Percentiles rank a stretch among this genome's conserved stretches.
These are phyloP conservation scores for Nothophoma quercina DNA, from an alignment of 2,329 filamentous ascomycete species.

Conservation along the genomic window DNA sequence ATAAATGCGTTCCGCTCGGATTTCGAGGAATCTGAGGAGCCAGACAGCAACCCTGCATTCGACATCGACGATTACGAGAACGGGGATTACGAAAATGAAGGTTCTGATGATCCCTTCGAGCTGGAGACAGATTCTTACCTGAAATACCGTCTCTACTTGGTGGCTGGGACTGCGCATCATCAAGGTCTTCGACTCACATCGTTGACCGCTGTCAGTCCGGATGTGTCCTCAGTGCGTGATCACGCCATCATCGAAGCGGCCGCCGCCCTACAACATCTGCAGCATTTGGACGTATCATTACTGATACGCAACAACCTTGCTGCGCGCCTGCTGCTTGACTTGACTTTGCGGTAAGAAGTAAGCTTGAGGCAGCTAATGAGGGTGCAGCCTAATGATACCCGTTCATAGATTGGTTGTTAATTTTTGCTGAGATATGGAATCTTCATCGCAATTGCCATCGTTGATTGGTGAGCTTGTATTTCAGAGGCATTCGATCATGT, in stretches of 20 bases:
- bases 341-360: no score
- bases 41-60: not conserved
- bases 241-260: not conserved
- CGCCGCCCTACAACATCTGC: not conserved
- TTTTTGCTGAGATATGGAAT: no score
- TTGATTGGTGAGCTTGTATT: no score
- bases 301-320: no score
- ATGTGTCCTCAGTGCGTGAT: not conserved
- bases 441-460: no score
- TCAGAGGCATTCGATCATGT: no score
- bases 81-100: constrained; percentile 1
- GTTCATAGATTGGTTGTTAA: no score
- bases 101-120: not conserved
- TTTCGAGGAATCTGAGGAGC: not conserved
- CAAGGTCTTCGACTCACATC: not conserved
- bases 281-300: not conserved
- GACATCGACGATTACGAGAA: not conserved
- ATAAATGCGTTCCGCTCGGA: no score
- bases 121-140: constrained; percentile 1
- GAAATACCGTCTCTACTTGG: not conserved
- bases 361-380: no score
- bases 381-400: no score
- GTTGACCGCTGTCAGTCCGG: not conserved
- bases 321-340: no score
- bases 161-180: not conserved